Conservation (phyloP, 1,139 yeast species). For the Yamadazyma jaroonii region DNA sequence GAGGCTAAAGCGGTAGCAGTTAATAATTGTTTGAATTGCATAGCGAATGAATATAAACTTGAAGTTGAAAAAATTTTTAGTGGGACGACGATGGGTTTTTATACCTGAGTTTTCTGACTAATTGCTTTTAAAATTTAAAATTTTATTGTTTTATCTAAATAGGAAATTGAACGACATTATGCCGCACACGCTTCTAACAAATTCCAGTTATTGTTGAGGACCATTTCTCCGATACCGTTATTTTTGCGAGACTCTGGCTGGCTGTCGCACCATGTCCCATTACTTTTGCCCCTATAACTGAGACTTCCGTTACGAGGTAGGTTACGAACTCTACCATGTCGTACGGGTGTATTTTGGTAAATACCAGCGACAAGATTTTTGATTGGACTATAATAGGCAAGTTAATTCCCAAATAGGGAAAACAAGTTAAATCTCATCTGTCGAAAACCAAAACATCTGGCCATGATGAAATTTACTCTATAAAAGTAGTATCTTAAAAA, state of each 20-base stretch:
- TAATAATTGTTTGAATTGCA: slow-evolving; percentile 45
- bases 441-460: not conserved
- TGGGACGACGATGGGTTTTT: slow-evolving; percentile 3
- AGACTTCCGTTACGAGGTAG: too few species aligned
- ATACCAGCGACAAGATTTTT: not conserved
- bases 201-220: not conserved
- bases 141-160: not conserved
- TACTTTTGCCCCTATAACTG: too few species aligned
- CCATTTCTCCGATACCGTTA: not conserved
- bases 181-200: not conserved
- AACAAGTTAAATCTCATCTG: not conserved
- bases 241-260: not conserved
- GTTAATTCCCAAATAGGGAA: not conserved
- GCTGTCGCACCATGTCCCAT: too few species aligned
- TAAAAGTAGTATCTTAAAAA: not conserved
- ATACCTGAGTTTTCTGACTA: slow-evolving; percentile 3
- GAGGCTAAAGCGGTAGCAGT: slow-evolving; percentile 38
- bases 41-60: slow-evolving; percentile 19
- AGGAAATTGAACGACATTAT: slow-evolving; percentile 1
- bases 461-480: not conserved
- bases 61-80: slow-evolving; percentile 3
- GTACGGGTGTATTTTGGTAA: not conserved
- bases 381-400: not conserved
- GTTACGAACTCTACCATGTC: not conserved
- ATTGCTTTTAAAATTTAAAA: slow-evolving; percentile 1